Evolutionary conservation across 257 asterid genomes (phyloP).

Genomic region (Anisodus acutangulus): DNA sequence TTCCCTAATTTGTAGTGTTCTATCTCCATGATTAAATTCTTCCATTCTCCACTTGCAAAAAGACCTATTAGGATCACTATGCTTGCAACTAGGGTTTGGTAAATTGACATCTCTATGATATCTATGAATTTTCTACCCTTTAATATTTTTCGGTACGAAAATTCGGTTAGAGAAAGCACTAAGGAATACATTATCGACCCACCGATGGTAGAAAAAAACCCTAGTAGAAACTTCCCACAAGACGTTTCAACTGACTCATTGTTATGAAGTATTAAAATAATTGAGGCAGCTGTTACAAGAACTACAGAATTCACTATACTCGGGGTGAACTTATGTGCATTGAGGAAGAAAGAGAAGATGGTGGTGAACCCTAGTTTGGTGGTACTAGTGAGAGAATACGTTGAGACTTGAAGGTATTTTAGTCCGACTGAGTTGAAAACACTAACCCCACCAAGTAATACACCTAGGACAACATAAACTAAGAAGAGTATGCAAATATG

Average conservation of each 20-base stretch:
- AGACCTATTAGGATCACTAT: slow-evolving; percentile 43
- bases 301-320: slow-evolving; percentile 51
- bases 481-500: neutral
- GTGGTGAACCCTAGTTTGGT: neutral
- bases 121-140: slow-evolving; percentile 45
- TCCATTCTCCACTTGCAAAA: slow-evolving; percentile 71
- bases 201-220: slow-evolving; percentile 42
- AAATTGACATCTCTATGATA: slow-evolving; percentile 47
- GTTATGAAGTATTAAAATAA: slow-evolving; percentile 54
- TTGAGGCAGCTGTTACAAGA: slow-evolving; percentile 48
- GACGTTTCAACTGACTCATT: slow-evolving; percentile 40
- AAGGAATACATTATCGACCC: slow-evolving; percentile 46
- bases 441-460: slow-evolving; percentile 17
- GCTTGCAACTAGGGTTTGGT: slow-evolving; percentile 49
- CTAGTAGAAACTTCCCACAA: slow-evolving; percentile 29
- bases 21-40: slow-evolving; percentile 53
- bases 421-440: neutral
- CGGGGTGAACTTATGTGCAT: slow-evolving; percentile 47
- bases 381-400: neutral
- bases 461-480: slow-evolving; percentile 18
- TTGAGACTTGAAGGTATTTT: neutral
- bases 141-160: slow-evolving; percentile 50
- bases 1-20: slow-evolving; percentile 49
- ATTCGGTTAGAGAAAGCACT: slow-evolving; percentile 38
- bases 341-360: slow-evolving; percentile 39